These are phyloP conservation scores for Pythium utonaiense DNA, from an alignment of 352 stramenopile genomes.

Conservation along the genomic window DNA sequence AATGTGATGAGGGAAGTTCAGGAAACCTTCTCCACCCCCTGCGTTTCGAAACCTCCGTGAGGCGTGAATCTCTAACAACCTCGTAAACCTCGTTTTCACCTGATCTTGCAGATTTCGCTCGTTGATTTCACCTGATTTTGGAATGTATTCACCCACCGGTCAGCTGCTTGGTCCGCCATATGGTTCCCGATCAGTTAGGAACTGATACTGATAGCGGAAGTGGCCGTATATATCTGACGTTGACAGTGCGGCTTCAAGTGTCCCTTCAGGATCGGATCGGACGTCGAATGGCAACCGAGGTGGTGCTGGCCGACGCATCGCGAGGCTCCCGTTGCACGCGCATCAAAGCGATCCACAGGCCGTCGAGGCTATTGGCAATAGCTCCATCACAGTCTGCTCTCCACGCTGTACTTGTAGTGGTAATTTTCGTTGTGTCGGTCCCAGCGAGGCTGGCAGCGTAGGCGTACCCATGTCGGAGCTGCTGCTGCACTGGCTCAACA, in stretches of 20 bases:
- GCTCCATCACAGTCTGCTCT: background rate
- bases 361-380: background rate
- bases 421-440: background rate
- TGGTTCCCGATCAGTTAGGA: background rate
- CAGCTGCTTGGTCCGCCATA: background rate
- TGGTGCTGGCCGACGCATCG: background rate
- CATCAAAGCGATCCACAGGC: background rate
- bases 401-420: background rate
- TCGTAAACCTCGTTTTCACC: background rate
- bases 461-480: slow-evolving; percentile 65
- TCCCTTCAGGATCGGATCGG: background rate
- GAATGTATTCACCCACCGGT: no score
- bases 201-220: no score
- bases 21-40: background rate
- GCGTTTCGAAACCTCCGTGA: background rate
- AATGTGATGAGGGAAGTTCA: slow-evolving; percentile 2
- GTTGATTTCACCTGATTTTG: background rate
- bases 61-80: background rate
- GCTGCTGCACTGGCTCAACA: slow-evolving; percentile 79
- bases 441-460: background rate
- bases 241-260: background rate
- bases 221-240: background rate
- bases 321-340: background rate
- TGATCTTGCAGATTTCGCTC: no score
- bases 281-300: background rate